Percentiles rank a stretch among this genome's conserved stretches.
phyloP scores from a whole-genome alignment of 495 filamentous ascomycete species.

The Pseudevernia furfuracea region DNA sequence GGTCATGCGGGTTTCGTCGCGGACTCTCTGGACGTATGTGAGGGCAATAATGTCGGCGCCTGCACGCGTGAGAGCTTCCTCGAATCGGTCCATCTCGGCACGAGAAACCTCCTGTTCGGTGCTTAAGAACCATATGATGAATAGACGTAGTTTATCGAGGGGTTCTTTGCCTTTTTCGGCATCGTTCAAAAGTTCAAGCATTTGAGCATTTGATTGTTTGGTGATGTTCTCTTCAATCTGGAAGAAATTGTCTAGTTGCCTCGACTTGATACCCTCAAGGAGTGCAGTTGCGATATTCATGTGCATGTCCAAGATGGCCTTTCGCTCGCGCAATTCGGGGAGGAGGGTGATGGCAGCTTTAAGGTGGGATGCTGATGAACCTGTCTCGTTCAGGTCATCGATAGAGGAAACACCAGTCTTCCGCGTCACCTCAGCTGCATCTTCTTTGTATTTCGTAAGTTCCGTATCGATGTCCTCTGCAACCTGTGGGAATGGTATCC shows the following conservation, averaged over 20 bases:
- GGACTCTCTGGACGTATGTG: slow-evolving; percentile 83
- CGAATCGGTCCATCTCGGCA: slow-evolving; percentile 76
- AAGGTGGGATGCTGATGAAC: slow-evolving; percentile 82
- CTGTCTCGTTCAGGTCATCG: slow-evolving; percentile 85
- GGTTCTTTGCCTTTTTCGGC: slow-evolving; percentile 73
- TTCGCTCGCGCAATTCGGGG: slow-evolving; percentile 86
- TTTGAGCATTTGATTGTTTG: slow-evolving; percentile 84
- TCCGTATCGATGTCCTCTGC: slow-evolving; percentile 93
- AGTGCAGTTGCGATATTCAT: slow-evolving; percentile 95
- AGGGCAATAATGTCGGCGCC: slow-evolving; percentile 69
- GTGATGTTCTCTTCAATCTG: slow-evolving; percentile 90
- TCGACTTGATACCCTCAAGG: slow-evolving; percentile 83
- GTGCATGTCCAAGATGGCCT: slow-evolving; percentile 90
- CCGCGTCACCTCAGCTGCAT: slow-evolving; percentile 87
- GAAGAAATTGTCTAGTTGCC: slow-evolving; percentile 92
- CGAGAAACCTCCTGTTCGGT: slow-evolving; percentile 82
- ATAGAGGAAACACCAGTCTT: slow-evolving; percentile 90
- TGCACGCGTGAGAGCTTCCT: slow-evolving; percentile 69
- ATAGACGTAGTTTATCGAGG: slow-evolving; percentile 81
- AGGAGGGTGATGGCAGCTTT: slow-evolving; percentile 91
- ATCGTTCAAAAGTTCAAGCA: slow-evolving; percentile 81
- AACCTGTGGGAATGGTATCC: slow-evolving; percentile 88
- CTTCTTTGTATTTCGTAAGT: slow-evolving; percentile 88
- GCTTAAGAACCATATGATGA: slow-evolving; percentile 96
- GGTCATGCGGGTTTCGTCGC: slow-evolving; percentile 94